Conservation (phyloP, 73 alveolate genomes). For the Symbiodinium natans region DNA sequence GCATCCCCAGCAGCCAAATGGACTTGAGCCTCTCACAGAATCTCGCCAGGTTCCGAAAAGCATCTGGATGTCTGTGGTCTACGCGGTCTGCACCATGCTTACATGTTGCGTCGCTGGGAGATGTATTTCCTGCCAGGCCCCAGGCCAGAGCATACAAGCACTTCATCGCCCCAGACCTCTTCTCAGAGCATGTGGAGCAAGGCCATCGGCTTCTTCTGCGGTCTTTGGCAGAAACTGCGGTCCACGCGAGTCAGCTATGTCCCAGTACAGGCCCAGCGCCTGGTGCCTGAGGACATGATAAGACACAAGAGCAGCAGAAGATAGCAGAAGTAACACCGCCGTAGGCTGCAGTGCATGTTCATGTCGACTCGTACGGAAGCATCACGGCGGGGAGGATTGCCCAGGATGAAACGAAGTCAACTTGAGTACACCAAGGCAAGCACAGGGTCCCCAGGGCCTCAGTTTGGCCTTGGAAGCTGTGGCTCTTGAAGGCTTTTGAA, state of each 20-base stretch:
- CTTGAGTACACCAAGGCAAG: no score
- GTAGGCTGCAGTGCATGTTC: no score
- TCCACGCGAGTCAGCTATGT: constrained; percentile 32
- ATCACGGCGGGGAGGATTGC: no score
- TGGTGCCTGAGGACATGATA: constrained; percentile 66
- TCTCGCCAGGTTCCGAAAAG: no score
- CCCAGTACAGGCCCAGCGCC: constrained; percentile 57
- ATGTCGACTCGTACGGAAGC: no score
- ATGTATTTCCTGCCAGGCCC: background rate
- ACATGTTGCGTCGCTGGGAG: background rate
- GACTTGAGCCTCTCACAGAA: constrained; percentile 30
- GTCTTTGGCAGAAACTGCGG: background rate
- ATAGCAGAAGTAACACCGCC: no score
- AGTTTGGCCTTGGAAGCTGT: background rate
- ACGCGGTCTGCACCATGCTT: background rate
- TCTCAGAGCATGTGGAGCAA: background rate
- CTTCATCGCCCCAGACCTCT: constrained; percentile 72
- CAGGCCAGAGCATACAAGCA: constrained; percentile 55
- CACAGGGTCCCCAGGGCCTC: background rate
- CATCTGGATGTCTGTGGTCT: background rate
- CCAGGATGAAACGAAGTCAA: no score
- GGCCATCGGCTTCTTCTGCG: background rate
- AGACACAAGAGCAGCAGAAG: no score
- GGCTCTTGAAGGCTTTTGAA: no score
- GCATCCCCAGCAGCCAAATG: constrained; percentile 66